Evolutionary conservation across 805 yeast genomes (phyloP).

Genomic region (Ascoidea asiatica): DNA sequence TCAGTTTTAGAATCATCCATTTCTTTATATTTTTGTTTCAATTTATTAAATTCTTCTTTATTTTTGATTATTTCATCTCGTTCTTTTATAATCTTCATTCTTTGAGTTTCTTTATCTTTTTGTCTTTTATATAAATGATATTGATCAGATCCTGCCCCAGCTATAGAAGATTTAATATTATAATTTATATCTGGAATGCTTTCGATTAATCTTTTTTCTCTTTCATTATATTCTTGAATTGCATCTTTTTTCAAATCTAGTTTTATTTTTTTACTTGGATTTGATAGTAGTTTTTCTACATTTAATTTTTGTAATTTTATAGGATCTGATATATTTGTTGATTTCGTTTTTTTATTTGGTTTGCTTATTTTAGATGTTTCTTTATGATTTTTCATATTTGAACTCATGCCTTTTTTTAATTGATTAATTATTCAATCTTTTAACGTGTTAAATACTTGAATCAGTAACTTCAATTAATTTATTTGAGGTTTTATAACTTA

Average conservation of each 20-base stretch:
- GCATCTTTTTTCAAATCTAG: not conserved
- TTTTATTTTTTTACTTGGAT: not conserved
- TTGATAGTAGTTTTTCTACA: not conserved
- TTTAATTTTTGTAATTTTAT: not conserved
- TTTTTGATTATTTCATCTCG: not conserved
- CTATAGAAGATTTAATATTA: conserved; percentile 2
- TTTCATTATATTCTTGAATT: too few species aligned
- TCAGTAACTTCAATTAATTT: too few species aligned
- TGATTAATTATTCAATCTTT: too few species aligned
- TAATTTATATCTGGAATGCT: not conserved
- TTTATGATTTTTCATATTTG: too few species aligned
- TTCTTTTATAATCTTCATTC: not conserved
- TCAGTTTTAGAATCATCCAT: not conserved
- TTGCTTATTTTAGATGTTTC: too few species aligned
- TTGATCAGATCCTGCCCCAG: conserved; percentile 5
- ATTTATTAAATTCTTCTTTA: not conserved
- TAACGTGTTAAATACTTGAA: too few species aligned
- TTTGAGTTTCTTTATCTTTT: conserved; percentile 1
- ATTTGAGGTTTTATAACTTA: too few species aligned
- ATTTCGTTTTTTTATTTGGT: too few species aligned
- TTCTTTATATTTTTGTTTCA: not conserved
- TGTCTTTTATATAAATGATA: not conserved
- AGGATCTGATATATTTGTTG: too few species aligned
- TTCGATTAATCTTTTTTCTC: not conserved
- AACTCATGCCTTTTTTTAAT: too few species aligned